Base-by-base conservation (phyloP, 2,329 filamentous ascomycete species). In the Sclerotinia sclerotiorum region DNA sequence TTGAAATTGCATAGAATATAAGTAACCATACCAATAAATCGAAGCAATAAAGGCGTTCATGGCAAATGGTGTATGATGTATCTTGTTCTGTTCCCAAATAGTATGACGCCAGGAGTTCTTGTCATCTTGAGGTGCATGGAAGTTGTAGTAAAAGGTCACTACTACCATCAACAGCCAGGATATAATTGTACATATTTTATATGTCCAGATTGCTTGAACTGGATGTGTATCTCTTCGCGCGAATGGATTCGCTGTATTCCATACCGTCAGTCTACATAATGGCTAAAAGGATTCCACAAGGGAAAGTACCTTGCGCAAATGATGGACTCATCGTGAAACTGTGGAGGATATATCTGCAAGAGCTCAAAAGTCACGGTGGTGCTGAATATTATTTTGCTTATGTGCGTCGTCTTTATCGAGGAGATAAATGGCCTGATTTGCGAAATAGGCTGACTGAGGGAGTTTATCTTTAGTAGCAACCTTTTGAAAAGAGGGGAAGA, bases 121-220 rank as follows among this genome's bases (percentile, higher is more conserved):
- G 73, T 87, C 87, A 79, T 92, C 88, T 2, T 62, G 7, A 0
- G 91, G 91, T 19, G 81, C 79, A 73, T 88, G 80, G 78, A 90
- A 80, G 61, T 87, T 87, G 79, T 95, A 96, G 82, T 92, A 93
- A 77, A 95, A 81, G 69, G 89, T 87, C 63, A 88, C 84, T 74
- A 92, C 79, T 67, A 95, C 81, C 51, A 92, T 86, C 56, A 96
- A 80, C 39, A 92, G 79, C 90, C 92, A 97, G 48, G 88, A 89
- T 63, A 93, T 70, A 55, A 89, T 84, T 5, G 91, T 92, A 70
- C 93, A 81, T 77, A 93, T 80, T 79, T 92, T 93, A 85, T 95
- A 95, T 48, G 87, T 83, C 72, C 87, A 82, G 74, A 97, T 82
- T 63, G 87, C 83, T 70, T 82, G 81, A 42, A 81, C 79, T 70